phyloP scores from a whole-genome alignment of 1,284 basidiomycete species.

The Microbotryum intermedium region DNA sequence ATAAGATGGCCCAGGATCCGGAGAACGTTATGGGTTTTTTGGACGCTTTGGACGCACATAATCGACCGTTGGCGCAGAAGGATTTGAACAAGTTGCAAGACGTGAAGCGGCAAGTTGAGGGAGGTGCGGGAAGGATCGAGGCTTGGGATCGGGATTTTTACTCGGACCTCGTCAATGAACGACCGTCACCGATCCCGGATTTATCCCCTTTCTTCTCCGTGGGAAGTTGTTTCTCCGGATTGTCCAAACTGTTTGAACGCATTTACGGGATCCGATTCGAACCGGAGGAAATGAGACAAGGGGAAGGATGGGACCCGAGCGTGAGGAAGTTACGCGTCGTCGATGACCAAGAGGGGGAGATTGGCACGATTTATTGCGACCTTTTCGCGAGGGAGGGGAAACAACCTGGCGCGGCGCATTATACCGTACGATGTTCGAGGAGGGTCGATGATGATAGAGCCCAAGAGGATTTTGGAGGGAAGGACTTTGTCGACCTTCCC shows the following conservation, averaged over 20 bases:
- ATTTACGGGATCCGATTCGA: slow-evolving; percentile 81
- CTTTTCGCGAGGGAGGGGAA: slow-evolving; percentile 79
- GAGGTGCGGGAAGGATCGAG: slow-evolving; percentile 47
- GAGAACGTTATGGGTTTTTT: slow-evolving; percentile 80
- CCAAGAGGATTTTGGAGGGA: slow-evolving; percentile 49
- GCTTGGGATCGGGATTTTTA: slow-evolving; percentile 93
- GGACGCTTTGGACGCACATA: slow-evolving; percentile 64
- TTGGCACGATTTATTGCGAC: slow-evolving; percentile 93
- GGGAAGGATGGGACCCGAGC: slow-evolving; percentile 75
- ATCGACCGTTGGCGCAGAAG: slow-evolving; percentile 59
- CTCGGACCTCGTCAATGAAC: slow-evolving; percentile 11
- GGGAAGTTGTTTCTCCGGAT: slow-evolving; percentile 75
- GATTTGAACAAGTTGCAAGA: slow-evolving; percentile 63
- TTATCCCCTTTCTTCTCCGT: slow-evolving; percentile 60
- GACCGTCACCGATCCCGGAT: slow-evolving; percentile 42
- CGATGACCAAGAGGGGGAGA: slow-evolving; percentile 70
- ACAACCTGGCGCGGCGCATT: slow-evolving; percentile 86
- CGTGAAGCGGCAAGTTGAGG: slow-evolving; percentile 60
- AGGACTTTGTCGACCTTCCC: slow-evolving; percentile 38
- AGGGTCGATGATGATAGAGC: slow-evolving; percentile 84
- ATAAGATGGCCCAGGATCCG: slow-evolving; percentile 91
- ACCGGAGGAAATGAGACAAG: slow-evolving; percentile 57
- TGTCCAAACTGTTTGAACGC: slow-evolving; percentile 72
- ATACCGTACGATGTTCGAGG: slow-evolving; percentile 90
- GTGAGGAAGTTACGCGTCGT: slow-evolving; percentile 89